Evolutionary conservation across 345 rosid species (phyloP).

Genomic region (Raphanus raphanistrum): DNA sequence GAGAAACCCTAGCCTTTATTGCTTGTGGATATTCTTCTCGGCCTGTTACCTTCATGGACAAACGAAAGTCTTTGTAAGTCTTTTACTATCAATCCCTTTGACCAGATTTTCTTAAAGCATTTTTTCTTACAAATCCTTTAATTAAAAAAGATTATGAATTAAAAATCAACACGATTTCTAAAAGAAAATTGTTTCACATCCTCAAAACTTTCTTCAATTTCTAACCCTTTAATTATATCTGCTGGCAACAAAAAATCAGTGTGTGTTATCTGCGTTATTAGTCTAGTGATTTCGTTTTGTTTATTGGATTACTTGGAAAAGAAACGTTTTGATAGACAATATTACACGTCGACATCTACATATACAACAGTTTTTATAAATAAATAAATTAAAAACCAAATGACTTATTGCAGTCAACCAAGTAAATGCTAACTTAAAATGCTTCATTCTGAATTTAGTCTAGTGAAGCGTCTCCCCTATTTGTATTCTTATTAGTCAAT

Average conservation of each 20-base stretch:
- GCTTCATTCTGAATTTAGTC: not conserved
- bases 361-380: not conserved
- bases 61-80: constrained; percentile 79
- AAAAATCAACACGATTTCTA: not conserved
- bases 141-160: not conserved
- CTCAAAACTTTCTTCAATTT: not conserved
- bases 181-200: not conserved
- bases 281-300: not conserved
- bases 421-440: not conserved
- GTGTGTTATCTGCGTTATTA: not conserved
- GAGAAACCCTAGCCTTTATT: constrained; percentile 87
- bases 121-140: not conserved
- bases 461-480: not conserved
- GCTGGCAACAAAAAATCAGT: not conserved
- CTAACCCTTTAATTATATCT: not conserved
- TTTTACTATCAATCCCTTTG: constrained; percentile 13
- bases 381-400: not conserved
- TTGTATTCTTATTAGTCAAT: not conserved
- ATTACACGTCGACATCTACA: not conserved
- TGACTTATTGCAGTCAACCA: not conserved
- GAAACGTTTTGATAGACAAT: too few relatives aligned
- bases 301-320: too few relatives aligned
- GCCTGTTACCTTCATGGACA: constrained; percentile 92
- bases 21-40: constrained; percentile 75
- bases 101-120: not conserved